A percentile compares a stretch with the other conserved stretches of the same genome.
phyloP scores from a whole-genome alignment of 352 stramenopile genomes.

The Phytophthora vignae region DNA sequence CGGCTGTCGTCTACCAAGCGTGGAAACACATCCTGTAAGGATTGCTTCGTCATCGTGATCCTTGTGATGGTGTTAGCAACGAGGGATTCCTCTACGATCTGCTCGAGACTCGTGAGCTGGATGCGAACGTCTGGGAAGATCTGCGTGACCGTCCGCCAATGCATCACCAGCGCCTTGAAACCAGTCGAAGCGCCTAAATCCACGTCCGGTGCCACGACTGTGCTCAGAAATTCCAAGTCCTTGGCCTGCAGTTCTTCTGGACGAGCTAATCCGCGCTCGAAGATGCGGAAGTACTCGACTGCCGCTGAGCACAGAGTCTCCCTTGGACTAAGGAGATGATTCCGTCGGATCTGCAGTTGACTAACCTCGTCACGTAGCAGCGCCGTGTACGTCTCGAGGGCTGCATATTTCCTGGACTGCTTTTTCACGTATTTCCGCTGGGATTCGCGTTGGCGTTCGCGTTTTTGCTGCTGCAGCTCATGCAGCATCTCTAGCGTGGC shows the following conservation, averaged over 20 bases:
- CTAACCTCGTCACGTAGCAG: not conserved
- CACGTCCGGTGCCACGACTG: not conserved
- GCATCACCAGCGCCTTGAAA: not conserved
- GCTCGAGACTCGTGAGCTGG: not conserved
- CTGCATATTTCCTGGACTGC: not conserved
- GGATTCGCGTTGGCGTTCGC: not conserved
- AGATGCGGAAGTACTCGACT: not conserved
- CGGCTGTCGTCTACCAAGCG: not conserved
- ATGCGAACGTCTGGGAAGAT: not conserved
- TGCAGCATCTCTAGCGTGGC: not conserved
- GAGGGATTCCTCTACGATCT: not conserved
- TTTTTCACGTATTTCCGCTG: not conserved
- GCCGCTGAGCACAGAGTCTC: not conserved
- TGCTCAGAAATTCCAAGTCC: slow-evolving; percentile 1
- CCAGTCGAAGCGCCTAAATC: not conserved
- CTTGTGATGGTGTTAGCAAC: not conserved
- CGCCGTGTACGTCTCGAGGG: not conserved
- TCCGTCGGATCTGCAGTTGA: not conserved
- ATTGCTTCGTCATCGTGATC: not conserved
- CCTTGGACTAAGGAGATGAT: not conserved
- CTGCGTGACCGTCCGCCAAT: not conserved
- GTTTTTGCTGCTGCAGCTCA: not conserved
- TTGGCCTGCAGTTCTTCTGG: not conserved
- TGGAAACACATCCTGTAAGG: not conserved
- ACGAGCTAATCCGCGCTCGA: not conserved